Percentiles rank a stretch among this genome's conserved stretches.
Conservation (phyloP, 352 stramenopile genomes). For the Phytophthora pistaciae region DNA sequence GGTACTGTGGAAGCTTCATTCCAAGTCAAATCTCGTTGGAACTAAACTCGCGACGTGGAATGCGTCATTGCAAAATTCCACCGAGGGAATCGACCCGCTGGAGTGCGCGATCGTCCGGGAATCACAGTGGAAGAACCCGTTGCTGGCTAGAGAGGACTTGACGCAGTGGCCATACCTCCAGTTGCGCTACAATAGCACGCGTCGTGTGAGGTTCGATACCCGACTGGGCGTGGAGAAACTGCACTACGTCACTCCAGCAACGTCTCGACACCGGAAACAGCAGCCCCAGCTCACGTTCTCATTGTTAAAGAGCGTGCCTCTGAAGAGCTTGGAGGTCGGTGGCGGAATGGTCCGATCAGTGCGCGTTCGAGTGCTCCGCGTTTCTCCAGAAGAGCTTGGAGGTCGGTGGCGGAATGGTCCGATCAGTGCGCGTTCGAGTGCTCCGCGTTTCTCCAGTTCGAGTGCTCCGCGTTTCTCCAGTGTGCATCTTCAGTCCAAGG, state of each 20-base stretch:
- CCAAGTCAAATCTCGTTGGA: constrained; percentile 48
- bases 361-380: constrained; percentile 52
- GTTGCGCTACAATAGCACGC: constrained; percentile 77
- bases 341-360: constrained; percentile 74
- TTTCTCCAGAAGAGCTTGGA: constrained; percentile 68
- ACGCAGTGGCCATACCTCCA: constrained; percentile 67
- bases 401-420: constrained; percentile 67
- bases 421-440: constrained; percentile 64
- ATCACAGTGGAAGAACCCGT: constrained; percentile 52
- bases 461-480: too few relatives aligned
- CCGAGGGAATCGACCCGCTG: constrained; percentile 72
- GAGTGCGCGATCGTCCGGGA: constrained; percentile 59
- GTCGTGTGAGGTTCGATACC: constrained; percentile 49
- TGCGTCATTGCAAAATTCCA: constrained; percentile 65
- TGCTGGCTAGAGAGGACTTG: constrained; percentile 60
- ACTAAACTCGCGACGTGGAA: constrained; percentile 80
- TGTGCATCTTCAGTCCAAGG: constrained; percentile 78
- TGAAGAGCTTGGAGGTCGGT: constrained; percentile 67
- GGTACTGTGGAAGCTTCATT: constrained; percentile 60
- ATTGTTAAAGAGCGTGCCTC: constrained; percentile 71
- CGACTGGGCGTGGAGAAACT: constrained; percentile 61
- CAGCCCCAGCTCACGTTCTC: constrained; percentile 46
- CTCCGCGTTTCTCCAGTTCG: constrained; percentile 59
- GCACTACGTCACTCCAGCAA: constrained; percentile 15
- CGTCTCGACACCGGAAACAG: constrained; percentile 15